Conservation (phyloP, 257 asterid species). For the Jaltomata sinuosa region DNA sequence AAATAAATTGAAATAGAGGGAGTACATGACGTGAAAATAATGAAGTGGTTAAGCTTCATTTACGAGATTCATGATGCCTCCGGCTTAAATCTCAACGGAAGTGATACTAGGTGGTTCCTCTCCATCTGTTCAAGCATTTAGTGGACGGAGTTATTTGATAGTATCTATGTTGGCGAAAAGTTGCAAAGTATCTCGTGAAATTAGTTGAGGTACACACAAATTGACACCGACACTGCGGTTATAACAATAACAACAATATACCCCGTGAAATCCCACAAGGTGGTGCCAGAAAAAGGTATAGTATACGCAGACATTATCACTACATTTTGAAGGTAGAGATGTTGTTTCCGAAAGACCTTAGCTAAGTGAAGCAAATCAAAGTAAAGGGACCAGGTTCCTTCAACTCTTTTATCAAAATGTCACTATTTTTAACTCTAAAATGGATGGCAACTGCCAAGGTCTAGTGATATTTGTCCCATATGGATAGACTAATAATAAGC, state of each 20-base stretch:
- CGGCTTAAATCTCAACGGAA: background rate
- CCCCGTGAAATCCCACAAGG: too few species aligned
- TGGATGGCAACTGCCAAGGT: background rate
- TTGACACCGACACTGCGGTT: too few species aligned
- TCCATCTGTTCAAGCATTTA: background rate
- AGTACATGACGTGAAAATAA: background rate
- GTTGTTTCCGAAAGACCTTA: too few species aligned
- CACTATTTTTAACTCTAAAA: background rate
- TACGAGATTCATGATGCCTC: background rate
- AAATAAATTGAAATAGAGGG: background rate
- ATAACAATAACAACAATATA: too few species aligned
- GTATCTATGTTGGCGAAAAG: background rate
- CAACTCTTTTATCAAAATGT: background rate
- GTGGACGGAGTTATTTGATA: background rate
- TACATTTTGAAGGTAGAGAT: too few species aligned
- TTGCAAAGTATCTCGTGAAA: background rate
- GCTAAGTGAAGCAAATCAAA: too few species aligned
- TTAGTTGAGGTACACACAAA: fast-evolving
- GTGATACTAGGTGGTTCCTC: background rate
- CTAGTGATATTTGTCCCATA: background rate
- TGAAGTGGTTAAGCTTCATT: background rate
- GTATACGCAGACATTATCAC: too few species aligned
- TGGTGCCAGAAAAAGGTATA: too few species aligned
- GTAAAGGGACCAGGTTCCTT: too few species aligned
- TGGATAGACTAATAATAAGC: background rate